These are phyloP conservation scores for Suillus americanus DNA, from an alignment of 768 basidiomycete genomes.

Conservation along the genomic window DNA sequence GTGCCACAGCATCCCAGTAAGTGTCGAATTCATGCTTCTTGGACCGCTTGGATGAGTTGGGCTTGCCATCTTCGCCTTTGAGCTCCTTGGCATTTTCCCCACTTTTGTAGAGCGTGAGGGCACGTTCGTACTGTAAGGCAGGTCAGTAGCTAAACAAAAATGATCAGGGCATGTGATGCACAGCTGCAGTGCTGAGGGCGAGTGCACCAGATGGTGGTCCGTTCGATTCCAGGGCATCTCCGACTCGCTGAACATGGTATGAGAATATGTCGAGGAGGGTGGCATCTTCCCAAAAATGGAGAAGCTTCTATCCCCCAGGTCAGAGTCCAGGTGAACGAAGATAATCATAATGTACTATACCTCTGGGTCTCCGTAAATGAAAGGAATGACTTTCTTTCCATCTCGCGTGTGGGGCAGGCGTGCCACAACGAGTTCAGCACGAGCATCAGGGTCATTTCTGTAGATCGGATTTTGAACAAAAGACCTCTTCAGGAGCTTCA, in stretches of 20 bases:
- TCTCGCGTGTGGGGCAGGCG: background rate
- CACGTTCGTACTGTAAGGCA: slow-evolving; percentile 5
- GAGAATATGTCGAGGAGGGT: slow-evolving; percentile 5
- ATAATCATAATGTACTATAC: background rate
- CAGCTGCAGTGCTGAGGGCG: slow-evolving; percentile 4
- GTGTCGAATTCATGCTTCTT: slow-evolving; percentile 1
- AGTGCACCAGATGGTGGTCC: slow-evolving; percentile 7
- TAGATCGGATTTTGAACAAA: slow-evolving; percentile 2
- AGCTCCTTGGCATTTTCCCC: slow-evolving; percentile 4
- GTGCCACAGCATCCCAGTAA: background rate
- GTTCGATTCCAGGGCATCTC: background rate
- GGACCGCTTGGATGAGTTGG: background rate
- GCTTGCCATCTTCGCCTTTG: background rate
- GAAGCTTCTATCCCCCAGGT: slow-evolving; percentile 2
- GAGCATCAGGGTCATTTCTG: slow-evolving; percentile 4
- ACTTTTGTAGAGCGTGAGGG: slow-evolving; percentile 8
- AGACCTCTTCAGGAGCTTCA: background rate
- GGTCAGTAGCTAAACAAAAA: background rate
- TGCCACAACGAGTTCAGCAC: background rate
- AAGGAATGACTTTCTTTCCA: slow-evolving; percentile 1
- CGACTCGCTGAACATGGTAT: slow-evolving; percentile 3
- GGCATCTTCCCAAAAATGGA: background rate
- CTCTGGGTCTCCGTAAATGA: slow-evolving; percentile 4
- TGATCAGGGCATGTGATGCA: background rate
- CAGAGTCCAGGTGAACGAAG: too few species aligned